A percentile compares a stretch with the other conserved stretches of the same genome.
Evolutionary conservation across 1,284 basidiomycete species (phyloP).

Genomic region (Marasmius sp.): DNA sequence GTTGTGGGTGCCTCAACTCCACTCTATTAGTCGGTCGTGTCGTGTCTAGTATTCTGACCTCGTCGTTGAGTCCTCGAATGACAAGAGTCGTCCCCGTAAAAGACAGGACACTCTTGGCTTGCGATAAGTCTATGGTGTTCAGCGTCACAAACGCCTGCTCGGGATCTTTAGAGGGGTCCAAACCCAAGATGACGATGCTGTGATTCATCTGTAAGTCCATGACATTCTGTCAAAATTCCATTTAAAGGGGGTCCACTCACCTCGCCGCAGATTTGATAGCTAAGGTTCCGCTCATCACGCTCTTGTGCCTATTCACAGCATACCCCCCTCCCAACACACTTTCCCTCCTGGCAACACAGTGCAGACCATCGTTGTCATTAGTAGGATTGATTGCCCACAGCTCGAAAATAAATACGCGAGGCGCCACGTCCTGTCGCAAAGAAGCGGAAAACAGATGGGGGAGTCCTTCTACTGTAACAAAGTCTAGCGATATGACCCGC

Average conservation of each 20-base stretch:
- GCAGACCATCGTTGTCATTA: slow-evolving; percentile 25
- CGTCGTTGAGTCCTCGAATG: slow-evolving; percentile 29
- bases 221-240: background rate
- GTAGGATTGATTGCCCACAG: slow-evolving; percentile 47
- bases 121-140: slow-evolving; percentile 20
- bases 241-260: slow-evolving; percentile 27
- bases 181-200: slow-evolving; percentile 35
- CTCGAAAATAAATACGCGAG: slow-evolving; percentile 37
- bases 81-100: slow-evolving; percentile 37
- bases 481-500: slow-evolving; percentile 42
- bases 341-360: slow-evolving; percentile 36
- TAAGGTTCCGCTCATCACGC: slow-evolving; percentile 27
- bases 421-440: slow-evolving; percentile 20
- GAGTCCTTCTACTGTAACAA: slow-evolving; percentile 38
- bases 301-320: slow-evolving; percentile 37
- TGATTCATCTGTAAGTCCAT: slow-evolving; percentile 8
- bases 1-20: slow-evolving; percentile 28
- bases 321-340: slow-evolving; percentile 36
- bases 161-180: slow-evolving; percentile 33
- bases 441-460: slow-evolving; percentile 47
- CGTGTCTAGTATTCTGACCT: slow-evolving; percentile 30
- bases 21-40: slow-evolving; percentile 22
- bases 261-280: slow-evolving; percentile 37
- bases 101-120: slow-evolving; percentile 29
- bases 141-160: slow-evolving; percentile 35